Evolutionary conservation across 129 eudicot genomes (phyloP).

Genomic region (Rutidosis leptorrhynchoides): DNA sequence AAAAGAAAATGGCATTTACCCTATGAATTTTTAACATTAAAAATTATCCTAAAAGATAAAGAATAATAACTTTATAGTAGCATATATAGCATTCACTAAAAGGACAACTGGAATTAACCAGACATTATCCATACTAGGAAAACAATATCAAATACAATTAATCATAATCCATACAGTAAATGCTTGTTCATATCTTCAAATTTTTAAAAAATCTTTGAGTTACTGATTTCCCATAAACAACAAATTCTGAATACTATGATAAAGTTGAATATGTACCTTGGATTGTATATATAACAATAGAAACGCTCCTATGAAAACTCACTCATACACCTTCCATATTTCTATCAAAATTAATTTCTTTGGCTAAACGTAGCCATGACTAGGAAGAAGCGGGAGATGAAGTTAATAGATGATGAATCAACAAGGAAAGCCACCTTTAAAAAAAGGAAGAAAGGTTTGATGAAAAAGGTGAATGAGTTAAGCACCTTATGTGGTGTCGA

Average conservation of each 20-base stretch:
- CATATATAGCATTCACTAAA: too few species aligned
- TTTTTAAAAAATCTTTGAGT: constrained; percentile 15
- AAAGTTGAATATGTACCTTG: background rate
- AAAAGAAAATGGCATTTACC: too few species aligned
- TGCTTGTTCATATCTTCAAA: constrained; percentile 10
- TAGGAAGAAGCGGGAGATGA: constrained; percentile 35
- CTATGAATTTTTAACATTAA: too few species aligned
- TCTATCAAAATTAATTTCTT: constrained; percentile 22
- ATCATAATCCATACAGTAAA: constrained; percentile 8
- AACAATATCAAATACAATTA: constrained; percentile 21
- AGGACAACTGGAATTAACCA: too few species aligned
- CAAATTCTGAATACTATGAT: constrained; percentile 13
- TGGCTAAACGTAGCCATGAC: constrained; percentile 25
- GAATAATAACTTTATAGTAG: too few species aligned
- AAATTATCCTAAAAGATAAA: too few species aligned
- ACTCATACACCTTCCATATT: constrained; percentile 26
- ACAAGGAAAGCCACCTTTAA: constrained; percentile 39
- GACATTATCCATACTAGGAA: background rate
- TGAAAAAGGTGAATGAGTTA: too few species aligned
- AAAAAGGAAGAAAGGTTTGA: constrained; percentile 40
- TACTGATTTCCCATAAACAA: constrained; percentile 17
- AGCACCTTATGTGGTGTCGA: too few species aligned
- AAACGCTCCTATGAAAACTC: constrained; percentile 26
- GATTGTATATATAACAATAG: constrained; percentile 31
- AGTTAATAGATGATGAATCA: constrained; percentile 28